These are phyloP conservation scores for Avicennia marina DNA, from an alignment of 257 asterid genomes.

Conservation along the genomic window DNA sequence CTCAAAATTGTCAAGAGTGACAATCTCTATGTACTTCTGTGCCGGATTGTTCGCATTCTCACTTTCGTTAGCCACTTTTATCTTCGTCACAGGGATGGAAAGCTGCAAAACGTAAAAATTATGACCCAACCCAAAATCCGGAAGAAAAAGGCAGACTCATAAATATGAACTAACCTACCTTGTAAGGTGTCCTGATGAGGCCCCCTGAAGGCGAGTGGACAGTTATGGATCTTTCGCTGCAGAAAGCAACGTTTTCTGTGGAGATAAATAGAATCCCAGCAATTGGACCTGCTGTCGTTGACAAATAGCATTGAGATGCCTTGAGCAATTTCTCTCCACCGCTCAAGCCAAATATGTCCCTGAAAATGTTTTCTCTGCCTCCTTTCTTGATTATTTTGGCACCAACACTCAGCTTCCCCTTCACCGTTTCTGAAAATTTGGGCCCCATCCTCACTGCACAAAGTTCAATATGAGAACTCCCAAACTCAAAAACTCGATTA, in stretches of 20 bases:
- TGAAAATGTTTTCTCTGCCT: constrained; percentile 68
- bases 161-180: constrained; percentile 33
- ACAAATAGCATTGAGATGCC: constrained; percentile 82
- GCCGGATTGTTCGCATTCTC: constrained; percentile 54
- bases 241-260: constrained; percentile 55
- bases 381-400: constrained; percentile 67
- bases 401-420: constrained; percentile 76
- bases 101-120: constrained; percentile 36
- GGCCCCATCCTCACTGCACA: constrained; percentile 62
- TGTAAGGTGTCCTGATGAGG: constrained; percentile 49
- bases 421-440: constrained; percentile 65
- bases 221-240: constrained; percentile 72
- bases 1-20: constrained; percentile 61
- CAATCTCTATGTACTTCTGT: constrained; percentile 66
- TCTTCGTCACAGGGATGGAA: constrained; percentile 60
- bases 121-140: too few species aligned
- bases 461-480: background rate
- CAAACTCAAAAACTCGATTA: too few species aligned
- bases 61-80: constrained; percentile 48
- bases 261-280: constrained; percentile 81
- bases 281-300: constrained; percentile 85
- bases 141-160: background rate
- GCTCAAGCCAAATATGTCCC: constrained; percentile 40
- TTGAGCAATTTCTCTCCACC: constrained; percentile 59
- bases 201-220: constrained; percentile 44